Evolutionary conservation across 169 alveolate genomes (phyloP).

Genomic region (Plasmodium yoelii): DNA sequence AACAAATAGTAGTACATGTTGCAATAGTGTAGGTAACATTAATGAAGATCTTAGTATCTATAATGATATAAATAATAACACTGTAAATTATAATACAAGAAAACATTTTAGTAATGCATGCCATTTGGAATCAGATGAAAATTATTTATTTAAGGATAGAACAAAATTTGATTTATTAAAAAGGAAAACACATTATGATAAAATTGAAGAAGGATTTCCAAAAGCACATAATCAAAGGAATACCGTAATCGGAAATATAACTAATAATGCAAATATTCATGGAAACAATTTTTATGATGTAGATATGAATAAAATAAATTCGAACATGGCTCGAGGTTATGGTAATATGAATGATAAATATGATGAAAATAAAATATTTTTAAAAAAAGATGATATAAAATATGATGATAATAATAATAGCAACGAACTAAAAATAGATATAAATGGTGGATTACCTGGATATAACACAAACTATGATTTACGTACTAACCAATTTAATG

Average conservation of each 20-base stretch:
- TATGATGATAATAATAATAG: slow-evolving; percentile 4
- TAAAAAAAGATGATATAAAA: slow-evolving; percentile 25
- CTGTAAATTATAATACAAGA: slow-evolving; percentile 8
- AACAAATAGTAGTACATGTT: slow-evolving; percentile 49
- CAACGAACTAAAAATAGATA: slow-evolving; percentile 11
- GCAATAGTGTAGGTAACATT: slow-evolving; percentile 57
- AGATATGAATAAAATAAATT: slow-evolving; percentile 14
- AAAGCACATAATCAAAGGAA: slow-evolving; percentile 14
- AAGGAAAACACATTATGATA: slow-evolving; percentile 45
- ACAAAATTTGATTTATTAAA: slow-evolving; percentile 27
- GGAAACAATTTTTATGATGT: slow-evolving; percentile 27
- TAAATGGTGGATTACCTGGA: not conserved
- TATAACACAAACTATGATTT: not conserved
- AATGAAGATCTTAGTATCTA: slow-evolving; percentile 10
- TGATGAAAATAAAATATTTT: slow-evolving; percentile 17
- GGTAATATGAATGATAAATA: slow-evolving; percentile 18
- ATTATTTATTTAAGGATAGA: slow-evolving; percentile 16
- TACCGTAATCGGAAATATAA: slow-evolving; percentile 14
- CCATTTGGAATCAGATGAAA: slow-evolving; percentile 18
- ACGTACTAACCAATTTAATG: not conserved
- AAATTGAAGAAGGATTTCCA: slow-evolving; percentile 22
- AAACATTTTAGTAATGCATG: slow-evolving; percentile 15
- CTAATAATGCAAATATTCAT: slow-evolving; percentile 1
- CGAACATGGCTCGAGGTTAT: slow-evolving; percentile 2
- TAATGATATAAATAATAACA: not conserved